Conservation (phyloP, 1,284 basidiomycete species). For the Sporisorium reilianum region DNA sequence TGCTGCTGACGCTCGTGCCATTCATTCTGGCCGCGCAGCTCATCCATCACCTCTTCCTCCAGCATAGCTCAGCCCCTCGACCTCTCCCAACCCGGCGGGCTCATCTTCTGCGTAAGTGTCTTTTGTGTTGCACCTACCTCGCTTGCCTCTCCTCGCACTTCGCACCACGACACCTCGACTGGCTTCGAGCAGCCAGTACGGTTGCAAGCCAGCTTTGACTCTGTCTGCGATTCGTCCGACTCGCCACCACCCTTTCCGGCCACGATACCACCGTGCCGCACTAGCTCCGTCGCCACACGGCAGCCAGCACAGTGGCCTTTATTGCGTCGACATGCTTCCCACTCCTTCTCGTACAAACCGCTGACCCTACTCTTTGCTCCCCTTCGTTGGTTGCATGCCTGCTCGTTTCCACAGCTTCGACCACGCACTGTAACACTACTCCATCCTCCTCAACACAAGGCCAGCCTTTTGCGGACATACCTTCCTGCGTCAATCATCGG, state of each 20-base stretch:
- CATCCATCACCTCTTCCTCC: neutral
- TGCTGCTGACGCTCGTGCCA: conserved; percentile 2
- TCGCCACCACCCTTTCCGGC: neutral
- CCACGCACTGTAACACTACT: conserved; percentile 33
- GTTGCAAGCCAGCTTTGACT: neutral
- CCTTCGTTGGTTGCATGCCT: neutral
- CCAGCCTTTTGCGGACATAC: conserved; percentile 19
- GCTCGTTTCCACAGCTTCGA: too few species aligned
- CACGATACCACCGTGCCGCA: neutral
- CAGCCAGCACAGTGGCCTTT: neutral
- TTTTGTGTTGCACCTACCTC: neutral
- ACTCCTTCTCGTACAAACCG: neutral
- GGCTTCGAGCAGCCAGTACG: neutral
- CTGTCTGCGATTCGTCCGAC: neutral
- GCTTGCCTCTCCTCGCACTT: neutral
- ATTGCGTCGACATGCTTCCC: neutral
- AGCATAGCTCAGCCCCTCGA: neutral
- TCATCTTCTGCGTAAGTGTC: conserved; percentile 18
- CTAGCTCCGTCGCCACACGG: conserved; percentile 3
- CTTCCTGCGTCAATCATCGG: conserved; percentile 29
- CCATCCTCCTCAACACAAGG: conserved; percentile 7
- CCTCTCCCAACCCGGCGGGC: conserved; percentile 5
- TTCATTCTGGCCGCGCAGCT: conserved; percentile 12
- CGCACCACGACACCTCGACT: neutral
- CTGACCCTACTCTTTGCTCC: conserved; percentile 5